phyloP scores from a whole-genome alignment of 139 green algal species.

The Chlorella sp. region DNA sequence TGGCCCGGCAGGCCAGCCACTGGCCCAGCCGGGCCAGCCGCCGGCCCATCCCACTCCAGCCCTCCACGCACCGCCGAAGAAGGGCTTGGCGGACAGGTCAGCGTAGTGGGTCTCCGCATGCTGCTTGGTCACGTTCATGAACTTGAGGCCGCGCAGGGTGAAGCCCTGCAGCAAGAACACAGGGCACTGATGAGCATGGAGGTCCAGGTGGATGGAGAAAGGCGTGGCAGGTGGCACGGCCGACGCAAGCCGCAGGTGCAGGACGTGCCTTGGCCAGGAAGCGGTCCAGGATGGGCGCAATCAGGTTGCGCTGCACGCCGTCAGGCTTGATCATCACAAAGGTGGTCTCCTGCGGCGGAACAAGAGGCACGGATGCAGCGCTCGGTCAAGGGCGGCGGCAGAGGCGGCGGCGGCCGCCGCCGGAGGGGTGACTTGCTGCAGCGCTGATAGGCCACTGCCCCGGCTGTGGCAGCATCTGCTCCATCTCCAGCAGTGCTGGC shows the following conservation, averaged over 20 bases:
- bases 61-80: conserved; percentile 68
- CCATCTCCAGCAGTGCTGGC: background rate
- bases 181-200: no score
- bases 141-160: conserved; percentile 85
- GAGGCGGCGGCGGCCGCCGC: background rate
- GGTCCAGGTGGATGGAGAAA: no score
- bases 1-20: no score
- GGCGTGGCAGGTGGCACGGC: background rate
- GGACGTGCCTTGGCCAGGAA: conserved; percentile 75
- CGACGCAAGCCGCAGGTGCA: background rate
- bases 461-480: background rate
- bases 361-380: no score
- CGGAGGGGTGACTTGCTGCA: no score
- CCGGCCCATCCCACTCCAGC: no score
- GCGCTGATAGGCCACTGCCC: no score
- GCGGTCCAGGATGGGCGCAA: conserved; percentile 85
- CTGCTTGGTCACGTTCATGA: conserved; percentile 79
- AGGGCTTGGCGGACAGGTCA: conserved; percentile 89
- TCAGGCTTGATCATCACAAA: conserved; percentile 97
- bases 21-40: no score
- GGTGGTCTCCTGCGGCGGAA: background rate
- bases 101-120: conserved; percentile 92
- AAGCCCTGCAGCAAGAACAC: no score
- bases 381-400: background rate
- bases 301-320: conserved; percentile 90